Conservation (phyloP, 2,329 filamentous ascomycete species). For the Bimuria novae-zelandiae region DNA sequence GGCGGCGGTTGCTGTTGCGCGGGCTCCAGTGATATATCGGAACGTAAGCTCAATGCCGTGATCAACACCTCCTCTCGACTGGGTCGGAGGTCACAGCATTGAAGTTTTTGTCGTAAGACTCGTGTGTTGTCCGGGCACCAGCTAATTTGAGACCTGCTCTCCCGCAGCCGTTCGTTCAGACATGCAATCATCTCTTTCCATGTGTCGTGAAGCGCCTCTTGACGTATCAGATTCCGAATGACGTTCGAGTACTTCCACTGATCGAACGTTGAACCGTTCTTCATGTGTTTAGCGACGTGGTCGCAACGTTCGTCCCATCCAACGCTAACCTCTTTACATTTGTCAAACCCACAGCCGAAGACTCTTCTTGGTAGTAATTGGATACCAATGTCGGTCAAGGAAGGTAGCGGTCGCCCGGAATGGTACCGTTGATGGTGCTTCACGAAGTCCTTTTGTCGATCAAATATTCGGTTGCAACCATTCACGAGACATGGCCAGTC, state of each 20-base stretch:
- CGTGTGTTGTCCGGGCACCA: constrained; percentile 45
- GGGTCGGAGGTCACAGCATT: constrained; percentile 44
- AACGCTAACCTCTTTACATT: constrained; percentile 46
- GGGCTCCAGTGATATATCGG: constrained; percentile 36
- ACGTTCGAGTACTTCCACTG: constrained; percentile 47
- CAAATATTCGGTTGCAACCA: constrained; percentile 43
- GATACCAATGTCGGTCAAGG: constrained; percentile 42
- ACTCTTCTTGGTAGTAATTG: constrained; percentile 38
- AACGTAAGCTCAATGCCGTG: constrained; percentile 42
- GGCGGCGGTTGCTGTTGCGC: constrained; percentile 35
- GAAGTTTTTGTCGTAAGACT: constrained; percentile 42
- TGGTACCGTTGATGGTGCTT: constrained; percentile 46
- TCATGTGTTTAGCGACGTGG: constrained; percentile 47
- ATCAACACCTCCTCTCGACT: constrained; percentile 44
- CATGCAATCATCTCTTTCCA: constrained; percentile 44
- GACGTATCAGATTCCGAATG: constrained; percentile 44
- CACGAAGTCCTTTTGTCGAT: constrained; percentile 44
- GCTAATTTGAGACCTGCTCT: constrained; percentile 43
- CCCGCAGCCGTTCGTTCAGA: constrained; percentile 38
- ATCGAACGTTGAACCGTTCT: constrained; percentile 40
- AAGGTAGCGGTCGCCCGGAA: constrained; percentile 40
- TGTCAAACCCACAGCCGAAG: constrained; percentile 47
- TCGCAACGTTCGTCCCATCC: constrained; percentile 47
- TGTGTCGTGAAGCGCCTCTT: constrained; percentile 42
- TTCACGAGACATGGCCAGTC: constrained; percentile 44